Evolutionary conservation across 2,329 filamentous ascomycete species (phyloP).

Genomic region (Metarhizium guizhouense): DNA sequence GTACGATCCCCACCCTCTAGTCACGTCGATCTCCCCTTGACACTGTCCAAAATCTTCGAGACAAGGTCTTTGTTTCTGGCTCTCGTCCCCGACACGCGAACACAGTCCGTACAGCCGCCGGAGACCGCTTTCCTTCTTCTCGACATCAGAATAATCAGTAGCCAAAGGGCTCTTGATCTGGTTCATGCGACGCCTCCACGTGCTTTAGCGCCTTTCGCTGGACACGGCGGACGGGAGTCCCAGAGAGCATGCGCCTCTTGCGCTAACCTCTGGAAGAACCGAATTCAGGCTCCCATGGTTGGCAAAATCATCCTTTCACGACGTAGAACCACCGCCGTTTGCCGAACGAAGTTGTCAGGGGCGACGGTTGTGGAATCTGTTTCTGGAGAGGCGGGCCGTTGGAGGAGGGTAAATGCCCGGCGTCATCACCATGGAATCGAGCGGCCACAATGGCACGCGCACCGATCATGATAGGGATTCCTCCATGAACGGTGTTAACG

Average conservation of each 20-base stretch:
- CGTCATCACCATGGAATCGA: constrained; percentile 46
- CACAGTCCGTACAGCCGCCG: not conserved
- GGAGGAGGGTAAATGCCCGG: constrained; percentile 36
- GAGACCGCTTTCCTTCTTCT: not conserved
- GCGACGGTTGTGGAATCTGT: not conserved
- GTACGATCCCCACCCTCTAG: not conserved
- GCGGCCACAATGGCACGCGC: constrained; percentile 41
- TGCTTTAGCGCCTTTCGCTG: not conserved
- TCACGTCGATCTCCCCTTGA: constrained; percentile 1
- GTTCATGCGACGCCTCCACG: not conserved
- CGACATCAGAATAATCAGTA: not conserved
- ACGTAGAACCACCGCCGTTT: not conserved
- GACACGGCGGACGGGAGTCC: not conserved
- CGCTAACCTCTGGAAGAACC: constrained; percentile 4
- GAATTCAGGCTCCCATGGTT: not conserved
- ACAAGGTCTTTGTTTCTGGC: not conserved
- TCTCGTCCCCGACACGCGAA: not conserved
- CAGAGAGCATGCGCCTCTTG: constrained; percentile 5
- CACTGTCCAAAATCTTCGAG: constrained; percentile 3
- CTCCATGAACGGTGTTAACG: constrained; percentile 35
- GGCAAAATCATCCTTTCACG: not conserved
- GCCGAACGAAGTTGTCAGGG: not conserved
- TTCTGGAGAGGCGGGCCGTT: constrained; percentile 2
- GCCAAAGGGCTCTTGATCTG: not conserved
- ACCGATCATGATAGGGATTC: constrained; percentile 46